phyloP scores from a whole-genome alignment of 169 alveolate species.

The Plasmodium gaboni region DNA sequence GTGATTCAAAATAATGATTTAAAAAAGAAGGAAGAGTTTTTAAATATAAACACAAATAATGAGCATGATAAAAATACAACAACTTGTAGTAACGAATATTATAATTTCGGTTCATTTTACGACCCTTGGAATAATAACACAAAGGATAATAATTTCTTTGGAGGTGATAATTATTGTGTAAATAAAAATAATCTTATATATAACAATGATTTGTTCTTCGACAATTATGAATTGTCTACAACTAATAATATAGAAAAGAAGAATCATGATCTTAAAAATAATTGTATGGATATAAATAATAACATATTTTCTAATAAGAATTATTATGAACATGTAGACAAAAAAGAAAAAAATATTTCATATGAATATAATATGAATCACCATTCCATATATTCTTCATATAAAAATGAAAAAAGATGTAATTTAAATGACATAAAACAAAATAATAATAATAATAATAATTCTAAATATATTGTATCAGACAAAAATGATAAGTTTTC shows the following conservation, averaged over 20 bases:
- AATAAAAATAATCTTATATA: background rate
- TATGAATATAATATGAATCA: background rate
- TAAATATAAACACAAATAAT: background rate
- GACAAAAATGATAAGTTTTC: slow-evolving; percentile 76
- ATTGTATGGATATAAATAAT: background rate
- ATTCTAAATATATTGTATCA: slow-evolving; percentile 24
- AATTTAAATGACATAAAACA: background rate
- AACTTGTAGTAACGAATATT: background rate
- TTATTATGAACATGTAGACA: slow-evolving; percentile 19
- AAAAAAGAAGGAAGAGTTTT: too few relatives aligned
- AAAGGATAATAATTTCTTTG: slow-evolving; percentile 4
- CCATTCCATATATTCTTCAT: background rate
- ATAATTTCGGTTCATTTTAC: slow-evolving; percentile 14
- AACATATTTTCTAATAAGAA: background rate
- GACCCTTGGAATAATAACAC: slow-evolving; percentile 48
- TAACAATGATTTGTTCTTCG: background rate
- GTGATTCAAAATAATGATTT: background rate
- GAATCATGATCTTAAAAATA: background rate
- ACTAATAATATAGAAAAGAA: background rate
- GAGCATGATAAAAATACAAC: background rate
- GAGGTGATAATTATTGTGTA: background rate
- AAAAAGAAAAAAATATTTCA: background rate
- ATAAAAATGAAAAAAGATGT: background rate
- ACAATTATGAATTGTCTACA: background rate
- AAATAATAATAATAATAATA: background rate